Percentiles rank a stretch among this genome's conserved stretches.
phyloP scores from a whole-genome alignment of 1,284 basidiomycete genomes.

The Cystobasidium pallidum region DNA sequence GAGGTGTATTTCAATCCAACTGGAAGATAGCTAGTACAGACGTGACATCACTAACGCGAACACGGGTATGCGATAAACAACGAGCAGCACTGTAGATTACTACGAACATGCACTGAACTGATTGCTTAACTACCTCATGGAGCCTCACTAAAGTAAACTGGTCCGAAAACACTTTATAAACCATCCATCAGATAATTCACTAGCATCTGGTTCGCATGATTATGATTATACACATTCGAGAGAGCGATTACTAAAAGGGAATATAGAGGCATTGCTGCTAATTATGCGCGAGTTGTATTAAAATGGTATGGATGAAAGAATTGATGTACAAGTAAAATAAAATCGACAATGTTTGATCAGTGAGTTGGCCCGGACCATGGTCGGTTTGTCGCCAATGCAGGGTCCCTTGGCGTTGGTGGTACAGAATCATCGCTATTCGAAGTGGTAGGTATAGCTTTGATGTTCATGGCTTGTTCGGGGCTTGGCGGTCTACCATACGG shows the following conservation, averaged over 20 bases:
- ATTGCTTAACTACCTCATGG: neutral
- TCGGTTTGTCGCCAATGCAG: neutral
- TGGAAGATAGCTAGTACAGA: neutral
- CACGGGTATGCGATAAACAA: neutral
- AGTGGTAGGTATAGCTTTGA: neutral
- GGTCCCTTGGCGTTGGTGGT: constrained; percentile 1
- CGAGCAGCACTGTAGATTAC: constrained; percentile 5
- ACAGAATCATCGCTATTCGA: neutral
- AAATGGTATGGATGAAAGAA: too few relatives aligned
- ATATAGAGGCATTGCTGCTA: too few relatives aligned
- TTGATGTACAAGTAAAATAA: too few relatives aligned
- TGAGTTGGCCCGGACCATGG: neutral
- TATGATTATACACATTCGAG: too few relatives aligned
- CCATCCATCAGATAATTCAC: too few relatives aligned
- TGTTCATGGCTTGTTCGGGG: constrained; percentile 17
- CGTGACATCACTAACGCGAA: neutral
- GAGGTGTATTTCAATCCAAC: neutral
- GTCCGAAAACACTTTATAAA: too few relatives aligned
- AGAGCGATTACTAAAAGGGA: too few relatives aligned
- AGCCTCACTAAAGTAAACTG: too few relatives aligned
- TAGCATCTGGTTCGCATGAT: too few relatives aligned
- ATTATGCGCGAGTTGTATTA: too few relatives aligned
- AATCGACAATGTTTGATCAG: neutral
- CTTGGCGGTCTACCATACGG: constrained; percentile 3
- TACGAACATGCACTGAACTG: neutral